Evolutionary conservation across 306 rosid genomes (phyloP), one percentile per base, ranked within the genome.

Genomic region (Canavalia gladiata): DNA sequence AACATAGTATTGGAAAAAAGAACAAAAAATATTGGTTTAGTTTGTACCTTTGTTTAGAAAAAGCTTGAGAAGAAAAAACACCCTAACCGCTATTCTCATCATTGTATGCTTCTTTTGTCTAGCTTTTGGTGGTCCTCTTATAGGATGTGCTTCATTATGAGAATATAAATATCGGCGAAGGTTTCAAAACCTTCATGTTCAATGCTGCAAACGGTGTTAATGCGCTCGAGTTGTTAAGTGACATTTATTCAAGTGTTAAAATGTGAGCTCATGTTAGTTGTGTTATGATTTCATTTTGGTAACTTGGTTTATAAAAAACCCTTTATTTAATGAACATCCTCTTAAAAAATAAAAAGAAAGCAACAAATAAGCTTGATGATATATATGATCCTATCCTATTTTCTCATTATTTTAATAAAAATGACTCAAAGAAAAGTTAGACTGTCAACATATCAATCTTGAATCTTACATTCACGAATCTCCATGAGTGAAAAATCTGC

Each of bases 31-130:
- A 25, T 31, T 8, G 68, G 64, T 57, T 49, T 82, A 13, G 37
- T 25, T 68, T 45, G 60, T 55, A 18, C 49, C 75, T 67, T 49
- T 68, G 75, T 31, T 68, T 42, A 33, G 74, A 65, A 47, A 78
- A 68, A 42, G 56, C 6, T 52, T 29, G 18, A 5, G 25, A 29
- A 63, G 51, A 76, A 35, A 65, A 5, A 4, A 59, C 39, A 11
- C n/a, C 74, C 45, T 3, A 4, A 54, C 35, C 6, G 33, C 68
- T 30, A 67, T 67, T 42, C 2, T 30, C 49, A 54, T 52, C 67
- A 28, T 4, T 68, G 46, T 39, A 65, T 7, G 34, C 7, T 31
- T 55, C 45, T 42, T 13, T 67, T 67, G 42, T 18, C 28, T 52
- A 34, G 43, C 79, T 18, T 43, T 46, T 33, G 42, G 37, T n/a